phyloP scores from a whole-genome alignment of 768 basidiomycete genomes.

The Kwoniella mangroviensis region DNA sequence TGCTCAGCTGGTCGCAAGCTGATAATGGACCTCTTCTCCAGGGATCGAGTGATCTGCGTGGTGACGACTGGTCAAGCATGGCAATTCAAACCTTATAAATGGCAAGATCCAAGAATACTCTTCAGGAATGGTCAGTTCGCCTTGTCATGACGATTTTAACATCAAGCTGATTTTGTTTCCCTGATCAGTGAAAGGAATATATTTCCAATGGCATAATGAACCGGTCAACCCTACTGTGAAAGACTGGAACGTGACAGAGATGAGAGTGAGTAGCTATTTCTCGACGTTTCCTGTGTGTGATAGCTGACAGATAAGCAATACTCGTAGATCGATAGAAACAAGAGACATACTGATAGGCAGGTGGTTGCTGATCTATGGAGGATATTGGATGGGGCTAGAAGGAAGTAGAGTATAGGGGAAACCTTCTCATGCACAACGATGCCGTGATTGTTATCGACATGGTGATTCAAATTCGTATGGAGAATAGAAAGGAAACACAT shows the following conservation, averaged over 20 bases:
- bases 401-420: too few species aligned
- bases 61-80: slow-evolving; percentile 98
- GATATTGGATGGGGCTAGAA: slow-evolving; percentile 65
- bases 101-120: slow-evolving; percentile 86
- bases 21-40: slow-evolving; percentile 28
- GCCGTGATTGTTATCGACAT: too few species aligned
- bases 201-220: slow-evolving; percentile 93
- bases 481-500: too few species aligned
- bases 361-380: slow-evolving; percentile 97
- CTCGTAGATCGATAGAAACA: slow-evolving; percentile 79
- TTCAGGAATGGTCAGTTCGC: slow-evolving; percentile 81
- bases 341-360: slow-evolving; percentile 91
- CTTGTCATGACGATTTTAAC: neutral
- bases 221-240: slow-evolving; percentile 84
- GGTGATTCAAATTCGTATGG: too few species aligned
- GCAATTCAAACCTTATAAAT: slow-evolving; percentile 97
- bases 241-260: slow-evolving; percentile 96
- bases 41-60: slow-evolving; percentile 92
- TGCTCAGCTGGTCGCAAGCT: too few species aligned
- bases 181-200: slow-evolving; percentile 83
- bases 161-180: neutral
- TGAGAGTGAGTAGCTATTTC: slow-evolving; percentile 67
- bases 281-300: neutral
- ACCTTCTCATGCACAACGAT: too few species aligned
- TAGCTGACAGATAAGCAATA: neutral